Evolutionary conservation across 202 grass and related monocot species (phyloP), one percentile per base, ranked within the genome.

Genomic region (Schoenoplectus triqueter): DNA sequence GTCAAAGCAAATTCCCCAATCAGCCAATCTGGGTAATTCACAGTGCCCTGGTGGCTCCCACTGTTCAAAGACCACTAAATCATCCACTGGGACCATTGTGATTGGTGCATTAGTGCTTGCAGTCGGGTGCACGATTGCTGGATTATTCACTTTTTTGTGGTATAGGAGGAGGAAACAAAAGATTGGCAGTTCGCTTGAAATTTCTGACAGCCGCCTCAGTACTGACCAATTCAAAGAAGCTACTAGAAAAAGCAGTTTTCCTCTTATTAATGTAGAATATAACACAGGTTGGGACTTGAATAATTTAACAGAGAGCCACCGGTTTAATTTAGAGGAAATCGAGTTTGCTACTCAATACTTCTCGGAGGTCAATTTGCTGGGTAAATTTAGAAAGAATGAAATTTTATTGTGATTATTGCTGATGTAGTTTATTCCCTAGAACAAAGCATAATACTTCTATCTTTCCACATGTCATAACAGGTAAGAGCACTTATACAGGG

Each of bases 261-360:
- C 90, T 0, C 86, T 99, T 41, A 90, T 95, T 17, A 99, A 88
- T 75, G 85, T 31, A 31, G 31, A 99, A 82, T 99, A 99, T 85
- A 92, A 88, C 3, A 81, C 88, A 82, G 89, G 91, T 46, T 99
- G 96, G 96, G 93, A 99, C 46, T 89, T 92, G 0, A 76, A 91
- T 7, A 90, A 99, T 70, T 85, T 96, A 0, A 87, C 90, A 6
- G 89, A 96, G 61, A 99, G 90, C 80, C 93, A 95, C 13, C 85
- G 90, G 73, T 99, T 96, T 88, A 99, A 99, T 73, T 88, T 99
- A n/a, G 96, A 99, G 62, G 96, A 99, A 90, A 91, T 99, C 0
- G 96, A 99, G 64, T 99, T 87, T 20, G 96, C 93, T 9, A 99
- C 96, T 15, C 96, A 99, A 21, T 99, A 99, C 81, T 99, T 99